Evolutionary conservation across 306 rosid species (phyloP).

Genomic region (Echinosophora koreensis): DNA sequence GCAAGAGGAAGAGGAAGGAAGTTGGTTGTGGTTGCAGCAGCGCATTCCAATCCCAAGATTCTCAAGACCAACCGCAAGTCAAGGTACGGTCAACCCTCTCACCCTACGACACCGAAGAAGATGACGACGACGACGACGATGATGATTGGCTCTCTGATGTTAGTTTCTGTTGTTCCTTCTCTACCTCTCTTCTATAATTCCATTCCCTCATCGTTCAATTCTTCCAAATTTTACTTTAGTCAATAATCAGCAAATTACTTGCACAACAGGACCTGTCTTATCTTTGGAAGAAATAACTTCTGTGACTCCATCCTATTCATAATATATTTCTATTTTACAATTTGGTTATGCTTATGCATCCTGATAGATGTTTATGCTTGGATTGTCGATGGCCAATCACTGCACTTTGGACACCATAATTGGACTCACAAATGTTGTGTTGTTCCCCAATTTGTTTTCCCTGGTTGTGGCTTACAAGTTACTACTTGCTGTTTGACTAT

Average conservation of each 20-base stretch:
- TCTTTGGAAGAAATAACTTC: constrained; percentile 2
- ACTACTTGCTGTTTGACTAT: neutral
- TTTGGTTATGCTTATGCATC: neutral
- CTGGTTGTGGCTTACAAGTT: neutral
- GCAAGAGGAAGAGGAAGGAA: constrained; percentile 24
- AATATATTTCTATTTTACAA: constrained; percentile 2
- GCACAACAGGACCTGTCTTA: neutral
- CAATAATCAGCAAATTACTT: neutral
- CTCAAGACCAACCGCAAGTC: constrained; percentile 78
- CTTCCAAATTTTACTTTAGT: too few species aligned
- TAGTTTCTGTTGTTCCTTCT: constrained; percentile 39
- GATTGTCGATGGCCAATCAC: too few species aligned
- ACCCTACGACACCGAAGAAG: constrained; percentile 63
- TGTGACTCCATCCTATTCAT: neutral
- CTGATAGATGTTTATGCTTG: neutral
- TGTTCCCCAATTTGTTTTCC: neutral
- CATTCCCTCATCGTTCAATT: too few species aligned
- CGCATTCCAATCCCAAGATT: constrained; percentile 81
- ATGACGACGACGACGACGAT: constrained; percentile 47
- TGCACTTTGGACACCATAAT: neutral
- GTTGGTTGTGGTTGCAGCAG: constrained; percentile 62
- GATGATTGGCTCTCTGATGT: constrained; percentile 68
- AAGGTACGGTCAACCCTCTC: constrained; percentile 61
- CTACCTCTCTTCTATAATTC: neutral
- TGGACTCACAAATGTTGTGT: neutral